phyloP scores from a whole-genome alignment of 441 rosid genomes.

The Gossypium armourianum region DNA sequence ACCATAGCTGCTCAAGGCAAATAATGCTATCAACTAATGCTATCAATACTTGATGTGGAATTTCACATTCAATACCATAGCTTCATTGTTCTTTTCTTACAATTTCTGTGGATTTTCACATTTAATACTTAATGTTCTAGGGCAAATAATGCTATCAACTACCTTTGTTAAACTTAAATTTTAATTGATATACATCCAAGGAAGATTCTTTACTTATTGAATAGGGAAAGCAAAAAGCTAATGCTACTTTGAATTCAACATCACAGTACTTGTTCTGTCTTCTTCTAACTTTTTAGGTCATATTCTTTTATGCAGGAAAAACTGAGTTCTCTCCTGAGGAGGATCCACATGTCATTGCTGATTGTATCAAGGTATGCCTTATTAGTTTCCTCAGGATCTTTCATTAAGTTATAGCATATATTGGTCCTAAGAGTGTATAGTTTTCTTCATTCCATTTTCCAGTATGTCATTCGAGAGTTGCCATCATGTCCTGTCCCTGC shows the following conservation, averaged over 20 bases:
- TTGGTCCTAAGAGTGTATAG: slow-evolving; percentile 14
- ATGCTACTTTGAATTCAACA: neutral
- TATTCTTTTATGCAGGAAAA: slow-evolving; percentile 47
- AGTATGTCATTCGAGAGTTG: slow-evolving; percentile 89
- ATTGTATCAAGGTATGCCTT: slow-evolving; percentile 73
- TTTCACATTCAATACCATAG: neutral
- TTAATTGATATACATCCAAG: slow-evolving; percentile 2
- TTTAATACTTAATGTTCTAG: neutral
- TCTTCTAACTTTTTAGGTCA: slow-evolving; percentile 14
- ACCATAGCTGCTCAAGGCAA: neutral
- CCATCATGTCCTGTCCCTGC: slow-evolving; percentile 99
- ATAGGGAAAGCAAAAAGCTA: slow-evolving; percentile 5
- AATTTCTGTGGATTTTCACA: neutral
- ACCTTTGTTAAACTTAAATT: slow-evolving; percentile 7
- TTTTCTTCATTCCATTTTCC: slow-evolving; percentile 24
- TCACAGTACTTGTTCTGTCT: neutral
- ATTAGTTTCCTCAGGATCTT: slow-evolving; percentile 15
- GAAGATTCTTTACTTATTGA: slow-evolving; percentile 2
- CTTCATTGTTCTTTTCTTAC: slow-evolving; percentile 4
- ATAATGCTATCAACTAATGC: neutral
- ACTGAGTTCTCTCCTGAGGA: slow-evolving; percentile 57
- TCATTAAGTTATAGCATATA: slow-evolving; percentile 10
- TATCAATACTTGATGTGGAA: neutral
- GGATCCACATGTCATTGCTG: slow-evolving; percentile 89
- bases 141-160: neutral